These are phyloP conservation scores for Meyerozyma smithsonii DNA, from an alignment of 1,139 yeast genomes.

Conservation along the genomic window DNA sequence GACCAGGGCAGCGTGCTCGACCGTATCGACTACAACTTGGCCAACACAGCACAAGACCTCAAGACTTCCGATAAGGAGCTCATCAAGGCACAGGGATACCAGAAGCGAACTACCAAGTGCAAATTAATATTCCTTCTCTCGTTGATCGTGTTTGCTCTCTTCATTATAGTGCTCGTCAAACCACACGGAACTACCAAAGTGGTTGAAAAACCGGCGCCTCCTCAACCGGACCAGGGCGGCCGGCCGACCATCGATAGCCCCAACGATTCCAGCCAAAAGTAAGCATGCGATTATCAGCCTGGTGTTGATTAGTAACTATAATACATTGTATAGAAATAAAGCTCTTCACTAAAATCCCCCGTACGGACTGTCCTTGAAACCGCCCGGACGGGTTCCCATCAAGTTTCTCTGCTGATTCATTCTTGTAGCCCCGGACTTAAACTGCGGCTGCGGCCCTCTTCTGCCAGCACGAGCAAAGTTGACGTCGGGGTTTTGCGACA, in stretches of 20 bases:
- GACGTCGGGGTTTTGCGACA: conserved; percentile 53
- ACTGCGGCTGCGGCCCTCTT: conserved; percentile 15
- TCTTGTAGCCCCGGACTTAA: conserved; percentile 11
- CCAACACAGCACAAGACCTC: conserved; percentile 70
- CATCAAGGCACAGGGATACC: conserved; percentile 71
- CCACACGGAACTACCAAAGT: conserved; percentile 40
- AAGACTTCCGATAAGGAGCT: conserved; percentile 76
- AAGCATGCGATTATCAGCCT: too few species aligned
- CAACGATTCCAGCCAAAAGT: neutral
- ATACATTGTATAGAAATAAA: conserved; percentile 2
- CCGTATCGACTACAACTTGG: conserved; percentile 86
- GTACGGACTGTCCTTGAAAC: conserved; percentile 8
- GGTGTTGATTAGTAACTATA: conserved; percentile 1
- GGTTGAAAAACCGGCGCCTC: conserved; percentile 17
- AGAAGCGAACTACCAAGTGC: conserved; percentile 86
- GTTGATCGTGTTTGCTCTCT: conserved; percentile 65
- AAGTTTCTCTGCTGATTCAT: conserved; percentile 1
- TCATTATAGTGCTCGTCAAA: conserved; percentile 66
- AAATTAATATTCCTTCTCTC: conserved; percentile 72
- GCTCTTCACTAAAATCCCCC: conserved; percentile 7
- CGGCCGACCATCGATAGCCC: neutral
- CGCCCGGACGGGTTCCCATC: conserved; percentile 4
- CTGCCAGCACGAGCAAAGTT: conserved; percentile 25
- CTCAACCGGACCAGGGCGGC: neutral
- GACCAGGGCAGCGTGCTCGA: conserved; percentile 95